phyloP scores from a whole-genome alignment of 495 filamentous ascomycete genomes.

The Neurospora cerealis region DNA sequence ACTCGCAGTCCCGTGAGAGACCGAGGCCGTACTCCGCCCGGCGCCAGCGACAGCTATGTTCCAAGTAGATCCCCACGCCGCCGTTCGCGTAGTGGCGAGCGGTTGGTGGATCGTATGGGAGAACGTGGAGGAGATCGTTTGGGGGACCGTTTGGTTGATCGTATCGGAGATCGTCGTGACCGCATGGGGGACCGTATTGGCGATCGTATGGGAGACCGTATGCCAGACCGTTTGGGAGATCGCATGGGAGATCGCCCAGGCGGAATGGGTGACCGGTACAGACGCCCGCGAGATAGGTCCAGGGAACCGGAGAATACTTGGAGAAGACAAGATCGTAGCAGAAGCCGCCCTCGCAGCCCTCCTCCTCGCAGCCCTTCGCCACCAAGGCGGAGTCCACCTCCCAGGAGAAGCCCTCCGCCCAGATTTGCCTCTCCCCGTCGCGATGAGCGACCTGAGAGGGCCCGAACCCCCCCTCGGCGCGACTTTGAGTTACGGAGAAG shows the following conservation, averaged over 20 bases:
- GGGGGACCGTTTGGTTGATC: constrained; percentile 10
- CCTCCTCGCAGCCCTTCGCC: constrained; percentile 20
- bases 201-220: not conserved
- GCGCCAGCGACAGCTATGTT: constrained; percentile 25
- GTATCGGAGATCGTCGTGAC: constrained; percentile 21
- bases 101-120: constrained; percentile 9
- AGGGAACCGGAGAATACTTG: constrained; percentile 17
- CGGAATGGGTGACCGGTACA: constrained; percentile 23
- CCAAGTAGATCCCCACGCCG: constrained; percentile 26
- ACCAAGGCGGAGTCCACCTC: constrained; percentile 26
- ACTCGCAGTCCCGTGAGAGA: constrained; percentile 33
- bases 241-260: constrained; percentile 11
- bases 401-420: constrained; percentile 20
- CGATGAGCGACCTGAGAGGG: constrained; percentile 18
- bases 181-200: not conserved
- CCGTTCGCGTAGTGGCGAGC: constrained; percentile 20
- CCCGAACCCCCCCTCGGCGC: constrained; percentile 17
- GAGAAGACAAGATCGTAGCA: constrained; percentile 22
- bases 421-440: constrained; percentile 35
- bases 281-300: constrained; percentile 18
- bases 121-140: constrained; percentile 12
- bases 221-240: not conserved
- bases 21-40: constrained; percentile 22
- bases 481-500: constrained; percentile 24
- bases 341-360: constrained; percentile 29